Evolutionary conservation across 2,329 filamentous ascomycete genomes (phyloP), one percentile per base, ranked within the genome.

Genomic region (Paraphaeosphaeria minitans): DNA sequence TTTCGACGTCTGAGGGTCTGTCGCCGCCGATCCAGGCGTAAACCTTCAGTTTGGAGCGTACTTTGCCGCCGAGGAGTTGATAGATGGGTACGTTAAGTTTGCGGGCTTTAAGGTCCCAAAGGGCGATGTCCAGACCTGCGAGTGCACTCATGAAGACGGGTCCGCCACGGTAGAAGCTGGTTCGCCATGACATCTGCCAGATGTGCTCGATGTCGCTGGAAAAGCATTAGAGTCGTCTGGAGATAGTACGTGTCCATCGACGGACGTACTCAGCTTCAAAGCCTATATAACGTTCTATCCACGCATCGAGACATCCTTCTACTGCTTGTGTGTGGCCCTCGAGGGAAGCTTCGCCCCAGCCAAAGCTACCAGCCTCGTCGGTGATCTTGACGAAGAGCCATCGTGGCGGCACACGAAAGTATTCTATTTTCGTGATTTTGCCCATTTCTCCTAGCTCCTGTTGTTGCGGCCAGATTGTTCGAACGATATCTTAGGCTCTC

Each of bases 1-100:
- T 70, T 66, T 87, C 85, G 2, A 93, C 84, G 65, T 92, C 89
- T 8, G 78, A 75, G 0, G 90, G 90, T 4, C 89, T 79, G 65
- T 92, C 89, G 3, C 90, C 90, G 3, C 90, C 90, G 58, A 93
- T 92, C 89, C 90, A 92, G 14, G 87, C 87, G 69, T 92, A 93
- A 0, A 93, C 89, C 61, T 86, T 86, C 13, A 91, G 77, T 67
- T 87, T 89, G 62, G 87, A 81, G 46, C 90, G 82, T 1, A 93
- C 84, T 58, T 91, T 91, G 4, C 90, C 91, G 4, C 91, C 91
- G 0, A 93, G 82, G 0, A 94, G 80, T 64, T 92, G 84, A 67
- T 92, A 88, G 49, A 93, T 84, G 0, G 90, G 90, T 0, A 92
- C 86, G 8, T 84, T 83, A 3, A 89, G 76, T 61, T 81, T 84